Conservation (phyloP, 23 red algal genomes). For the Chondrus crispus region DNA sequence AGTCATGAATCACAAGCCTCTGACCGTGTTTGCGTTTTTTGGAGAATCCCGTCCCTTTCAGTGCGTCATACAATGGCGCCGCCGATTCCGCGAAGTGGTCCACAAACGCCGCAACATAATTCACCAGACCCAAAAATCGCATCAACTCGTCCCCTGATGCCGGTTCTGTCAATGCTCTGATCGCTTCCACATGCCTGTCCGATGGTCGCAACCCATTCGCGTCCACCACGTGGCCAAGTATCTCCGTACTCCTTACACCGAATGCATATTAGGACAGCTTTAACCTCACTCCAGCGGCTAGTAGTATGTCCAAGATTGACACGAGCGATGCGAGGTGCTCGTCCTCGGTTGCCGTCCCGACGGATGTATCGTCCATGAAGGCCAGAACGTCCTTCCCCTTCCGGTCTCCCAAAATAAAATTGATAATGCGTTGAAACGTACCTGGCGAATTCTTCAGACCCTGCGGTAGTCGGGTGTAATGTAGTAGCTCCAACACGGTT, state of each 20-base stretch:
- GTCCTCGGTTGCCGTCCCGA: not conserved
- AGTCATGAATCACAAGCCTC: not conserved
- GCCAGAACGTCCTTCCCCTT: not conserved
- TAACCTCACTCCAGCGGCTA: not conserved
- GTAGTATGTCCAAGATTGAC: not conserved
- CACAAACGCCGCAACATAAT: not conserved
- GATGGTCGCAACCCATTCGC: not conserved
- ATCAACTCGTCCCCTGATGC: not conserved
- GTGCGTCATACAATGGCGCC: not conserved
- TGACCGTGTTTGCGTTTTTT: not conserved
- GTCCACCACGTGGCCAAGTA: not conserved
- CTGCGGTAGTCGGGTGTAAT: not conserved
- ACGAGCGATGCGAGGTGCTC: not conserved
- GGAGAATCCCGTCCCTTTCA: not conserved
- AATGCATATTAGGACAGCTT: slow-evolving; percentile 23
- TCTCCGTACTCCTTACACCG: not conserved
- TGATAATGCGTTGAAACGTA: not conserved
- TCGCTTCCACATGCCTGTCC: not conserved
- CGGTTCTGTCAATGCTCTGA: not conserved
- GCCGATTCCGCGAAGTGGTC: not conserved
- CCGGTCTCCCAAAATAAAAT: not conserved
- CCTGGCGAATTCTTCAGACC: not conserved
- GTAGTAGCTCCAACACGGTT: slow-evolving; percentile 5
- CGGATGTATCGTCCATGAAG: not conserved
- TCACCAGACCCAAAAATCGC: not conserved